phyloP scores from a whole-genome alignment of 2,329 filamentous ascomycete species.

The Pseudocercospora fijiensis region DNA sequence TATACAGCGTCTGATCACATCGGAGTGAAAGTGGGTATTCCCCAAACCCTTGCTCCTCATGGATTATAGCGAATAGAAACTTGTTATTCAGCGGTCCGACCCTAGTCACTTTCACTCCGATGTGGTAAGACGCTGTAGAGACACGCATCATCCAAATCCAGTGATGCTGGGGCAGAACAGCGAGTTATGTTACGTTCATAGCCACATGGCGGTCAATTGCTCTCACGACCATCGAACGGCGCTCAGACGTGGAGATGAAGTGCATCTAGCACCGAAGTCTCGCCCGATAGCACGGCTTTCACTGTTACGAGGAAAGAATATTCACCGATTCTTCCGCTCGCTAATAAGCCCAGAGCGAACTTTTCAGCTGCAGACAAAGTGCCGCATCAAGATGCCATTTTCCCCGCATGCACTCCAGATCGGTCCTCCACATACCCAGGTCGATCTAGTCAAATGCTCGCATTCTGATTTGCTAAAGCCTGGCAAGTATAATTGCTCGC shows the following conservation, averaged over 20 bases:
- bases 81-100: too few relatives aligned
- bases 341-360: background rate
- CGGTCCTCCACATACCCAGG: background rate
- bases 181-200: too few relatives aligned
- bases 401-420: conserved; percentile 3
- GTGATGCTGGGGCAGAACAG: too few relatives aligned
- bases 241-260: background rate
- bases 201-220: background rate
- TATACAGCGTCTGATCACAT: too few relatives aligned
- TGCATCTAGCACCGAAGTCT: background rate
- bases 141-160: too few relatives aligned
- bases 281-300: conserved; percentile 2
- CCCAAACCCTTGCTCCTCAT: too few relatives aligned
- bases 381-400: background rate
- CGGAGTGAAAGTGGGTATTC: too few relatives aligned
- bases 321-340: background rate
- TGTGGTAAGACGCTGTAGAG: too few relatives aligned
- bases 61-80: too few relatives aligned
- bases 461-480: conserved; percentile 3
- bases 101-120: too few relatives aligned
- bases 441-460: background rate
- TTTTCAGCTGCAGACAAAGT: background rate
- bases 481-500: background rate
- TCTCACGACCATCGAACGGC: background rate
- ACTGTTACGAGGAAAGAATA: too few relatives aligned